phyloP scores from a whole-genome alignment of 1,284 basidiomycete genomes.

The Malassezia vespertilionis region DNA sequence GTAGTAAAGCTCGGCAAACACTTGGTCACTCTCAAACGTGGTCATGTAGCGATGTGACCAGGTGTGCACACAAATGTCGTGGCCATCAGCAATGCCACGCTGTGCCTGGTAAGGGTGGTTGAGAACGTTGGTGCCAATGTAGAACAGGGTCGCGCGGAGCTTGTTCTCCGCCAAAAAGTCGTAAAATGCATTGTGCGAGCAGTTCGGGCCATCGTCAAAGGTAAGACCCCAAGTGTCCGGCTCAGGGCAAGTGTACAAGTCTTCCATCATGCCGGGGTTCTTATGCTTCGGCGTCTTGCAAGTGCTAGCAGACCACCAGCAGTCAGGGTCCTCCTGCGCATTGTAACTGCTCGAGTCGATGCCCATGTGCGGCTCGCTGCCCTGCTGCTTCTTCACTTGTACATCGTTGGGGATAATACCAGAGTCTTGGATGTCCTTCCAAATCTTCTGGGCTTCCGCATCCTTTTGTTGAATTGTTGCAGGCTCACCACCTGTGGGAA shows the following conservation, averaged over 20 bases:
- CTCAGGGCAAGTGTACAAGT: conserved; percentile 48
- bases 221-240: conserved; percentile 46
- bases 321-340: conserved; percentile 28
- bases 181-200: conserved; percentile 25
- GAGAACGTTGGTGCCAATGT: conserved; percentile 22
- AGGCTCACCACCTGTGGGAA: conserved; percentile 44
- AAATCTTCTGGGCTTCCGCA: conserved; percentile 42
- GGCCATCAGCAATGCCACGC: conserved; percentile 21
- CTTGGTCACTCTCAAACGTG: conserved; percentile 23
- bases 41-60: conserved; percentile 24
- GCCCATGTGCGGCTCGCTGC: neutral
- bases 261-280: conserved; percentile 31
- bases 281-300: conserved; percentile 40
- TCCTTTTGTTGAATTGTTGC: conserved; percentile 48
- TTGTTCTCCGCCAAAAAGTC: conserved; percentile 15
- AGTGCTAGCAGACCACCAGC: conserved; percentile 32
- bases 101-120: conserved; percentile 19
- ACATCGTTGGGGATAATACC: conserved; percentile 44
- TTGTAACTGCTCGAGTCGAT: conserved; percentile 7
- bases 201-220: conserved; percentile 35
- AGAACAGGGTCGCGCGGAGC: conserved; percentile 23
- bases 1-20: conserved; percentile 54
- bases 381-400: conserved; percentile 1
- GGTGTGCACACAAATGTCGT: conserved; percentile 24
- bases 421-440: conserved; percentile 34